phyloP scores from a whole-genome alignment of 257 asterid genomes.

The Cynanchum wilfordii region DNA sequence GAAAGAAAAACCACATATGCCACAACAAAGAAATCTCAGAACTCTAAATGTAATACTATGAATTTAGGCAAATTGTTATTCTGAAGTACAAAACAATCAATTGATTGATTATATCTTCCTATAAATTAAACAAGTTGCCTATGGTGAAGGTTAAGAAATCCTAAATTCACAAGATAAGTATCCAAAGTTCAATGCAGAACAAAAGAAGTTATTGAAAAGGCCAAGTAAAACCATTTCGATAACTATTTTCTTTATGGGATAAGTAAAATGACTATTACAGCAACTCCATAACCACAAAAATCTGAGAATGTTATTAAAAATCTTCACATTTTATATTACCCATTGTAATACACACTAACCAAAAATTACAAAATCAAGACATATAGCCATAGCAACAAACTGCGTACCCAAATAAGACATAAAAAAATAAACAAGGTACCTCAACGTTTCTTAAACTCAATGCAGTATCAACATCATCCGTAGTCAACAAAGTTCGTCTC shows the following conservation, averaged over 20 bases:
- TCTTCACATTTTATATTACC: not conserved
- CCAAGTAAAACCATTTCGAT: not conserved
- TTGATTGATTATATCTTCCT: no score
- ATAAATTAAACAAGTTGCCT: no score
- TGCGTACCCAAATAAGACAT: not conserved
- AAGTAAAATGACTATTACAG: not conserved
- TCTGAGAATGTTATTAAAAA: not conserved
- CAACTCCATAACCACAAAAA: not conserved
- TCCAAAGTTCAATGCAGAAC: not conserved
- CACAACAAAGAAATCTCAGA: not conserved
- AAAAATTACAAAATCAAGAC: not conserved
- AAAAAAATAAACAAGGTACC: slow-evolving; percentile 29
- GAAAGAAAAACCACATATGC: not conserved
- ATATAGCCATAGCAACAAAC: not conserved
- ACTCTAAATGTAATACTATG: not conserved
- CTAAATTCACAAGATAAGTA: not conserved
- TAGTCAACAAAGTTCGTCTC: slow-evolving; percentile 74
- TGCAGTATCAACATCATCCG: slow-evolving; percentile 87
- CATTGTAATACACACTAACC: not conserved
- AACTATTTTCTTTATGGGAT: not conserved
- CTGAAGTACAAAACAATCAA: no score
- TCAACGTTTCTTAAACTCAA: slow-evolving; percentile 79
- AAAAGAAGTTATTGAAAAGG: not conserved
- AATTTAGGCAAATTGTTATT: not conserved
- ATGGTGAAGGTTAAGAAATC: not conserved